Evolutionary conservation across 108 stramenopile genomes (phyloP), one percentile per base, ranked within the genome.

Genomic region (Asterionellopsis glacialis): DNA sequence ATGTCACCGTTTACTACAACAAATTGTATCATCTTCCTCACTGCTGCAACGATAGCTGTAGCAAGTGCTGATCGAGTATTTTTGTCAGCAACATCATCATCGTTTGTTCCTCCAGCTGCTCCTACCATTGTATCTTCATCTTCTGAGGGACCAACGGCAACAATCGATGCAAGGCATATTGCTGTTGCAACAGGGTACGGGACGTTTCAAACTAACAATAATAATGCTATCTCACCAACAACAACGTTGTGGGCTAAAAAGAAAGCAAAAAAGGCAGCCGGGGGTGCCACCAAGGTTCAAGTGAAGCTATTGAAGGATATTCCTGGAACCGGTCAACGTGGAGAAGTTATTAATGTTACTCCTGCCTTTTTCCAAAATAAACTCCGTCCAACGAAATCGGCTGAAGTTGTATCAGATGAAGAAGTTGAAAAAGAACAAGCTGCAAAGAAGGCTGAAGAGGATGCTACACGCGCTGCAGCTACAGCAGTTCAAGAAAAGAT

Each of bases 281-380:
- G 61, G 18, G 43, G 58, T 48, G 13, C 72, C 51, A 70, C 65
- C 3, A 87, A 86, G 57, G 65, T 91, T 9, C 90, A 88, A 72
- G 85, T 91, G 16, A 79, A 81, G 42, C 55, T 91, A 1, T 57
- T 87, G 13, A 65, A 80, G 45, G 68, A 82, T 53, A 72, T 88
- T n/a, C 75, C 83, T 6, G 75, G 79, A 11, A 79, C 82, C 0
- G 90, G 90, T 25, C 79, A 80, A 59, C 68, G 74, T 3, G 90
- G 87, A 1, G 83, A 88, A 43, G 75, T 91, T 11, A 58, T 85
- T 44, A 69, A 73, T 53, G 90, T 91, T 12, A 78, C 81, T 14
- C 83, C 87, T 10, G 77, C 87, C 13, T 83, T 91, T 23, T 91
- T 77, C 54, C 63, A 84, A 59, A 91, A 91, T 54, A 82, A 86